These are phyloP conservation scores for Lodderomyces theae DNA, from an alignment of 1,139 yeast species.

Conservation along the genomic window DNA sequence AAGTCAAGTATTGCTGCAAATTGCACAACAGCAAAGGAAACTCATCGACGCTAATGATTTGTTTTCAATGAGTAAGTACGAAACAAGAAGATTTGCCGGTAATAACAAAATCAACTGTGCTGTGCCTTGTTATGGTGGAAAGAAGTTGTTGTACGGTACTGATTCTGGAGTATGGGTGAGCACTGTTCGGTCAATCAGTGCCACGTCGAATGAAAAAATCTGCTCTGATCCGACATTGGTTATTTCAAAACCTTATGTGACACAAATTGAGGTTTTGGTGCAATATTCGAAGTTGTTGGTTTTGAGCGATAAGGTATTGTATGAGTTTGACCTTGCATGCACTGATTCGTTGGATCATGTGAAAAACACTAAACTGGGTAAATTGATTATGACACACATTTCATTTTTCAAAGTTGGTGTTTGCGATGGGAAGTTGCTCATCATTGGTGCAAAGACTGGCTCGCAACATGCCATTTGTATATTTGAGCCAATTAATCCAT, in stretches of 20 bases:
- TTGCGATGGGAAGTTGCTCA: constrained; percentile 82
- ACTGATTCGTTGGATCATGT: constrained; percentile 67
- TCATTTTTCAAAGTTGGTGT: constrained; percentile 90
- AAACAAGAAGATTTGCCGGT: constrained; percentile 67
- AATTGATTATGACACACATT: constrained; percentile 79
- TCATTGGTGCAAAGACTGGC: constrained; percentile 84
- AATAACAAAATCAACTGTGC: constrained; percentile 84
- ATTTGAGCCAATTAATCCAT: constrained; percentile 69
- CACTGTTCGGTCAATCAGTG: constrained; percentile 49
- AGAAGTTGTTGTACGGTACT: constrained; percentile 86
- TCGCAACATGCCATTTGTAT: constrained; percentile 76
- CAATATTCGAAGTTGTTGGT: constrained; percentile 84
- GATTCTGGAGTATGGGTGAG: constrained; percentile 88
- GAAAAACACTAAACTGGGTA: constrained; percentile 73
- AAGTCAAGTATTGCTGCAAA: constrained; percentile 75
- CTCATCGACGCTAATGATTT: constrained; percentile 73
- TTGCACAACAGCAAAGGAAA: constrained; percentile 74
- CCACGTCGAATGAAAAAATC: constrained; percentile 44
- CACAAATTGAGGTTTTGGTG: constrained; percentile 88
- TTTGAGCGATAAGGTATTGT: constrained; percentile 76
- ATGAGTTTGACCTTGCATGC: constrained; percentile 73
- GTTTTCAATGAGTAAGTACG: constrained; percentile 72
- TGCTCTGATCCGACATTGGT: constrained; percentile 78
- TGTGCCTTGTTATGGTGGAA: constrained; percentile 92
- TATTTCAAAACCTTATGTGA: constrained; percentile 71